These are phyloP conservation scores for Quercus ilex DNA, from an alignment of 306 rosid species.

Conservation along the genomic window DNA sequence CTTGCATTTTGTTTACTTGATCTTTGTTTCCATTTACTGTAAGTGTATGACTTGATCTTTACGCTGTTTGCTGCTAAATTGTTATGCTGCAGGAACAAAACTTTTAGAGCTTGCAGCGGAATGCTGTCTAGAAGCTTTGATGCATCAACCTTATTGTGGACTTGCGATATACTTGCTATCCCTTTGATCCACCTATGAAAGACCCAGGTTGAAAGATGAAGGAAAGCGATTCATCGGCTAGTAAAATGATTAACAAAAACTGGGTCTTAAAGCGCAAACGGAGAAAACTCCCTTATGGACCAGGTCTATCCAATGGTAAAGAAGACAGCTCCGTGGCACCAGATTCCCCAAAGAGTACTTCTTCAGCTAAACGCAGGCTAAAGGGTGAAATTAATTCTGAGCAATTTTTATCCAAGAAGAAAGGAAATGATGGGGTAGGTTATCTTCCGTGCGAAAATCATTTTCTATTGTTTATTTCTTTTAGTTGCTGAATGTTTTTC, in stretches of 20 bases:
- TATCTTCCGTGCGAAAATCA: slow-evolving; percentile 12
- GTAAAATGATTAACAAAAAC: slow-evolving; percentile 78
- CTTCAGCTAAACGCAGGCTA: slow-evolving; percentile 46
- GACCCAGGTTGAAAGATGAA: slow-evolving; percentile 51
- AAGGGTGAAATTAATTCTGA: slow-evolving; percentile 54
- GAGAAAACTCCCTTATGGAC: slow-evolving; percentile 68
- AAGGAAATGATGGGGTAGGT: slow-evolving; percentile 98
- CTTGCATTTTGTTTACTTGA: background rate
- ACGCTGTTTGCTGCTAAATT: slow-evolving; percentile 1
- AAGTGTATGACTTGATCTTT: background rate
- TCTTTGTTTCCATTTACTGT: background rate
- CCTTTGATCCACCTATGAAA: slow-evolving; percentile 30
- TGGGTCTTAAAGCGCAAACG: slow-evolving; percentile 98
- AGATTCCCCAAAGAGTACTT: slow-evolving; percentile 55
- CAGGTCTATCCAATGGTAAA: slow-evolving; percentile 55
- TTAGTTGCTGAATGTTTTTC: background rate
- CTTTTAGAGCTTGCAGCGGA: slow-evolving; percentile 1
- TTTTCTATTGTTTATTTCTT: background rate
- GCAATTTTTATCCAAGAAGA: slow-evolving; percentile 73
- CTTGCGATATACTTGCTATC: slow-evolving; percentile 25
- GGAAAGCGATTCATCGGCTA: slow-evolving; percentile 61
- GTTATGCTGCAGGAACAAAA: slow-evolving; percentile 9
- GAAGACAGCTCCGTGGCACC: slow-evolving; percentile 54
- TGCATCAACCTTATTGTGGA: slow-evolving; percentile 14
- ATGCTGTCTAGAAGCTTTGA: slow-evolving; percentile 17